Conservation (phyloP, 495 filamentous ascomycete species). For the Delitschia confertaspora region DNA sequence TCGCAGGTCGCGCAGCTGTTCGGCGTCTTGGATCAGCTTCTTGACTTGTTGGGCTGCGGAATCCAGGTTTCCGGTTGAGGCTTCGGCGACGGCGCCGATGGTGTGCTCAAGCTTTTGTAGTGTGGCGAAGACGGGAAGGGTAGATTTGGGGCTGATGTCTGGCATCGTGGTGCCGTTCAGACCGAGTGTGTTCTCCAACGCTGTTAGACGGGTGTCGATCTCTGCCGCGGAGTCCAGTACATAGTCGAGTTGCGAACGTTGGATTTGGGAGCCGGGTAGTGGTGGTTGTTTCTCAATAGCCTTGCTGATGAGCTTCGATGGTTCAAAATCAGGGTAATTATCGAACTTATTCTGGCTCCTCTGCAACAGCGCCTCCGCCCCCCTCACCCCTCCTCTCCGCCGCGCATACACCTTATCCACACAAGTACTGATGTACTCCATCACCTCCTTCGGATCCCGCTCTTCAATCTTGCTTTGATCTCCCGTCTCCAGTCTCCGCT, state of each 20-base stretch:
- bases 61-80: slow-evolving; percentile 61
- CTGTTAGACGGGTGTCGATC: slow-evolving; percentile 70
- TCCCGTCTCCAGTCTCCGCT: slow-evolving; percentile 18
- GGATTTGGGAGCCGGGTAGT: slow-evolving; percentile 15
- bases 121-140: slow-evolving; percentile 66
- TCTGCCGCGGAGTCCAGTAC: slow-evolving; percentile 69
- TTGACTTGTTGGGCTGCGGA: slow-evolving; percentile 62
- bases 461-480: slow-evolving; percentile 24
- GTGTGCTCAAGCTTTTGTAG: slow-evolving; percentile 70
- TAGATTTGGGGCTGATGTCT: slow-evolving; percentile 46
- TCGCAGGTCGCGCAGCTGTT: slow-evolving; percentile 63
- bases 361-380: slow-evolving; percentile 19
- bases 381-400: slow-evolving; percentile 16
- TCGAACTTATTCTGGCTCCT: slow-evolving; percentile 24
- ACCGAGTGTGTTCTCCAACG: slow-evolving; percentile 75
- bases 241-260: slow-evolving; percentile 12
- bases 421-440: slow-evolving; percentile 22
- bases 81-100: slow-evolving; percentile 53
- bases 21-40: slow-evolving; percentile 68
- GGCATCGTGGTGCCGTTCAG: slow-evolving; percentile 60
- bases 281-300: slow-evolving; percentile 15
- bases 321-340: slow-evolving; percentile 10
- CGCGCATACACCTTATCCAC: slow-evolving; percentile 28
- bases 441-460: slow-evolving; percentile 21
- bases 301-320: slow-evolving; percentile 6